Conservation (phyloP, 2,329 filamentous ascomycete genomes). For the Apiospora arundinis region DNA sequence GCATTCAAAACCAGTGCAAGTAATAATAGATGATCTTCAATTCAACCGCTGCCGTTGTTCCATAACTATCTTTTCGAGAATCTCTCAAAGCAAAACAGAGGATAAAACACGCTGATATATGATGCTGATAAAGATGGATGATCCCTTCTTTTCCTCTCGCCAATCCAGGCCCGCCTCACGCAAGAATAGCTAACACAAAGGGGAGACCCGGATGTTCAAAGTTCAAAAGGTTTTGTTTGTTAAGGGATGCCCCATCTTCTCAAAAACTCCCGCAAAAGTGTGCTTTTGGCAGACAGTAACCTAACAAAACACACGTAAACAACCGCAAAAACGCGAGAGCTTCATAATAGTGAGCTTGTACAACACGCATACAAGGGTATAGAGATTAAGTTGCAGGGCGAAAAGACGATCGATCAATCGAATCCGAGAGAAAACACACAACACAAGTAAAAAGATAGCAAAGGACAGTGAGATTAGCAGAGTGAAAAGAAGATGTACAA, state of each 20-base stretch:
- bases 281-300: too few species aligned
- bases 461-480: not conserved
- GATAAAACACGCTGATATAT: not conserved
- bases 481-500: slow-evolving; percentile 26
- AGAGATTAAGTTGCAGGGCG: slow-evolving; percentile 16
- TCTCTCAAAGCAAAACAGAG: not conserved
- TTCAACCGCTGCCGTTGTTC: slow-evolving; percentile 11
- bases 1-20: not conserved
- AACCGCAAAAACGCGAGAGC: not conserved
- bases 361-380: slow-evolving; percentile 15
- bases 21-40: not conserved
- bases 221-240: not conserved
- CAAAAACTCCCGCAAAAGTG: slow-evolving; percentile 1
- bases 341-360: not conserved
- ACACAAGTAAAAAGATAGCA: not conserved
- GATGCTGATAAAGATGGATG: not conserved
- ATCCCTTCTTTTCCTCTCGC: not conserved
- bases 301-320: too few species aligned
- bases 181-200: not conserved
- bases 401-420: not conserved
- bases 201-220: not conserved
- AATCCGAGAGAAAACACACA: not conserved
- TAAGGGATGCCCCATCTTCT: not conserved
- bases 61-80: not conserved
- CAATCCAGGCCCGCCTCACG: not conserved